Conservation (phyloP, 441 rosid species). For the Erysimum pusillum region DNA sequence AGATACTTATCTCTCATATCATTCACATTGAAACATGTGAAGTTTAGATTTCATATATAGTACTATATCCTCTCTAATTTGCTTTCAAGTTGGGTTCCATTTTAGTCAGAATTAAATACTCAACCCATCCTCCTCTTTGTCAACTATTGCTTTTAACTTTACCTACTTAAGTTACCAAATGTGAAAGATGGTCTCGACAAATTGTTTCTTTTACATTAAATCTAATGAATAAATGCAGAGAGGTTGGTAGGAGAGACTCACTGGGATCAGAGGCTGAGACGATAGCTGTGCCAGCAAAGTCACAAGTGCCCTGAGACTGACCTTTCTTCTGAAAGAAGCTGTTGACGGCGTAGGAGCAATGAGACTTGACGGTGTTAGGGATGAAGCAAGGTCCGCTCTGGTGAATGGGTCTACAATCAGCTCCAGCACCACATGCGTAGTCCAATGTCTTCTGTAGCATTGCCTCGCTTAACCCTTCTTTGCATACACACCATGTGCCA, state of each 20-base stretch:
- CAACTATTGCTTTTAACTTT: constrained; percentile 16
- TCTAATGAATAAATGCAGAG: neutral
- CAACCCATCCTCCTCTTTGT: neutral
- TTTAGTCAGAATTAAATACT: constrained; percentile 3
- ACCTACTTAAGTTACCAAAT: constrained; percentile 26
- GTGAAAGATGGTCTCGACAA: constrained; percentile 21
- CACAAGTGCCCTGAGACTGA: constrained; percentile 67
- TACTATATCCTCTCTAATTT: constrained; percentile 26
- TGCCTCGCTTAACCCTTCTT: constrained; percentile 59
- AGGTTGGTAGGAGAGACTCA: constrained; percentile 42
- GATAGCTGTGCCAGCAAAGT: constrained; percentile 68
- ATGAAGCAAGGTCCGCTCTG: constrained; percentile 58
- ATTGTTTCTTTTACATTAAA: neutral
- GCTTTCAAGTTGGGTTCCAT: constrained; percentile 34
- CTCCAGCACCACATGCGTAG: constrained; percentile 83
- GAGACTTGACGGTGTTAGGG: constrained; percentile 73
- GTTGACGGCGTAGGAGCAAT: constrained; percentile 75
- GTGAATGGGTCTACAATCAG: constrained; percentile 69
- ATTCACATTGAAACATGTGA: constrained; percentile 43
- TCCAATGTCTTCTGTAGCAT: constrained; percentile 76
- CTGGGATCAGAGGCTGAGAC: constrained; percentile 77
- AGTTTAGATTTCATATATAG: constrained; percentile 15
- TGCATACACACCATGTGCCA: constrained; percentile 91
- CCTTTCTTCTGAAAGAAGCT: constrained; percentile 73
- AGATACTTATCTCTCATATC: constrained; percentile 9